Evolutionary conservation across 176 grass and related monocot genomes (phyloP).

Genomic region (Hyparrhenia diplandra): DNA sequence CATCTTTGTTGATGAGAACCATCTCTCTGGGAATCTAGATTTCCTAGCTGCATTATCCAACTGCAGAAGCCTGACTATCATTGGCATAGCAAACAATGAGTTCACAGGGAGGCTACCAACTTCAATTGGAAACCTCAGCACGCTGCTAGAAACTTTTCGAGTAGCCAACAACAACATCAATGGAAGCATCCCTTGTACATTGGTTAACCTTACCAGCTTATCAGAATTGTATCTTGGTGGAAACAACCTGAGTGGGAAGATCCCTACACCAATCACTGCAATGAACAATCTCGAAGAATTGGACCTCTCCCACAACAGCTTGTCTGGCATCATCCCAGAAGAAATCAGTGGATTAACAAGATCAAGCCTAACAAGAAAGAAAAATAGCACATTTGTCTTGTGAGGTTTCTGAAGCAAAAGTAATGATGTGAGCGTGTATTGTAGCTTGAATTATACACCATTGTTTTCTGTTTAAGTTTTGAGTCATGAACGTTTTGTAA

Average conservation of each 20-base stretch:
- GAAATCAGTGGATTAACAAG: constrained; percentile 22
- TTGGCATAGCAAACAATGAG: constrained; percentile 6
- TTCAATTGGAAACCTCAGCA: constrained; percentile 22
- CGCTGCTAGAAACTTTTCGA: neutral
- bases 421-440: neutral
- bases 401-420: neutral
- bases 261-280: constrained; percentile 2
- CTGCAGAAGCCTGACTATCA: constrained; percentile 10
- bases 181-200: constrained; percentile 27
- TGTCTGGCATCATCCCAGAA: constrained; percentile 29
- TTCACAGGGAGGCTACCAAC: constrained; percentile 1
- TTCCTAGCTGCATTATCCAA: constrained; percentile 27
- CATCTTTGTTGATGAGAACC: constrained; percentile 8
- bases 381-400: neutral
- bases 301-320: constrained; percentile 25
- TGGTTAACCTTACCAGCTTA: constrained; percentile 28
- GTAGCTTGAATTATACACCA: too few species aligned
- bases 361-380: neutral
- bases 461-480: too few species aligned
- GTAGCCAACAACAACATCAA: constrained; percentile 17
- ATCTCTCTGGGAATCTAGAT: constrained; percentile 25
- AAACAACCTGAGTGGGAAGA: constrained; percentile 35
- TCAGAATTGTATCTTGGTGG: constrained; percentile 13
- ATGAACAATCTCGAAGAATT: constrained; percentile 34
- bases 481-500: too few species aligned